Conservation (phyloP, 495 filamentous ascomycete species). For the Choiromyces venosus region DNA sequence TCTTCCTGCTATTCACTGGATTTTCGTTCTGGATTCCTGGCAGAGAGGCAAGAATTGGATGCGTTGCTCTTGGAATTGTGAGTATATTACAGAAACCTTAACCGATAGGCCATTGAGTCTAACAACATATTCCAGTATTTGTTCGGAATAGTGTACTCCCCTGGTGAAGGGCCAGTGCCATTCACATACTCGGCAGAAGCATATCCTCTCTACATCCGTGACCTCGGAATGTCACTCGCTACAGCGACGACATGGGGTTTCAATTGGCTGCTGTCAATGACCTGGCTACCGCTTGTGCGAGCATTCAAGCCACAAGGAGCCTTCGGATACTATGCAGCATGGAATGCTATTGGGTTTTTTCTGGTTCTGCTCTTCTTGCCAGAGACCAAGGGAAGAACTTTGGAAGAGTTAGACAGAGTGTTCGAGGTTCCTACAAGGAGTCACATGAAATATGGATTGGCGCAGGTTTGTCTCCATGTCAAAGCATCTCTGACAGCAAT, state of each 20-base stretch:
- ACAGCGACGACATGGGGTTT: constrained; percentile 68
- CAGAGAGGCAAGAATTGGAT: constrained; percentile 48
- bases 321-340: constrained; percentile 59
- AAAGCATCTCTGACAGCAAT: background rate
- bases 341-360: constrained; percentile 63
- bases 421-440: constrained; percentile 52
- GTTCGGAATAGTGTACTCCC: constrained; percentile 69
- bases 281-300: constrained; percentile 61
- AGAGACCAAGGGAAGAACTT: constrained; percentile 72
- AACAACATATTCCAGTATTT: constrained; percentile 42
- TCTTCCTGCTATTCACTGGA: constrained; percentile 71
- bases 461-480: background rate
- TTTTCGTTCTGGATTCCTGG: constrained; percentile 71
- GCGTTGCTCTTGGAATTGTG: constrained; percentile 59
- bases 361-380: constrained; percentile 71
- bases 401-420: constrained; percentile 60
- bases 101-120: background rate
- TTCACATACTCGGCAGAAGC: constrained; percentile 83
- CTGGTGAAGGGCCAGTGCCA: constrained; percentile 74
- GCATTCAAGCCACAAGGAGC: constrained; percentile 51
- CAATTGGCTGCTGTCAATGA: constrained; percentile 66
- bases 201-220: constrained; percentile 68
- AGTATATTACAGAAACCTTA: background rate
- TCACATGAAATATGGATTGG: constrained; percentile 47
- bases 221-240: constrained; percentile 71